Base-by-base conservation (phyloP, 345 rosid genomes). In the Punica granatum region DNA sequence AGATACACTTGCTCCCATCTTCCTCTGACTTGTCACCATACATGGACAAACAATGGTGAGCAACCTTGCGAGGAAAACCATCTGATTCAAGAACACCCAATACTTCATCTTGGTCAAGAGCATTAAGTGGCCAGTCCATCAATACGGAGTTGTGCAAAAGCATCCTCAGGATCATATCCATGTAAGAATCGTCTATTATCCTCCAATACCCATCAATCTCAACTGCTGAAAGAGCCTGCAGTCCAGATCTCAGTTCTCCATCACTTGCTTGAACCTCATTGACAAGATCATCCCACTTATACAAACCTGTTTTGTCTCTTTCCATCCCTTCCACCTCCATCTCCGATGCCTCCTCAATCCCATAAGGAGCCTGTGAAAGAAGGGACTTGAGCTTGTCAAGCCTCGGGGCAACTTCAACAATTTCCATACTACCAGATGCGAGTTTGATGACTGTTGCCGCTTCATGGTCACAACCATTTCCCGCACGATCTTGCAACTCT, bases 151-250 rank as follows among this genome's bases (percentile, higher is more conserved):
- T 93, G 41, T 84, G 86, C 71, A 90, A 66, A 7, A 93, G 81
- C 84, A 86, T 81, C 61, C 79, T 79, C 49, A 93, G 80, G 70
- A 93, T 77, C 69, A 78, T 65, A 69, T 79, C 95, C 81, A 89
- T 74, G 79, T 81, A 89, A 62, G 69, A 78, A 32, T 88, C 92
- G 72, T 88, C 92, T 44, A 93, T 75, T 73, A 77, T 70, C 65
- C 98, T 93, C 98, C 98, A 90, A 56, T 74, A 86, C 19, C 95
- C 96, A 73, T 81, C 85, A 69, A 93, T 88, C 79, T 93, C 97
- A 49, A 87, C 78, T 6, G 96, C 97, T 34, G 90, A 86, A 51
- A 87, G 80, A 67, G 90, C 80, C 63, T 46, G 16, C 67, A 91
- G 76, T 13, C 91, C 96, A 41, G 46, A 49, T 46, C 62, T 80